Percentiles rank a stretch among this genome's conserved stretches.
Evolutionary conservation across 805 yeast genomes (phyloP).

Genomic region (Saturnispora sekii): DNA sequence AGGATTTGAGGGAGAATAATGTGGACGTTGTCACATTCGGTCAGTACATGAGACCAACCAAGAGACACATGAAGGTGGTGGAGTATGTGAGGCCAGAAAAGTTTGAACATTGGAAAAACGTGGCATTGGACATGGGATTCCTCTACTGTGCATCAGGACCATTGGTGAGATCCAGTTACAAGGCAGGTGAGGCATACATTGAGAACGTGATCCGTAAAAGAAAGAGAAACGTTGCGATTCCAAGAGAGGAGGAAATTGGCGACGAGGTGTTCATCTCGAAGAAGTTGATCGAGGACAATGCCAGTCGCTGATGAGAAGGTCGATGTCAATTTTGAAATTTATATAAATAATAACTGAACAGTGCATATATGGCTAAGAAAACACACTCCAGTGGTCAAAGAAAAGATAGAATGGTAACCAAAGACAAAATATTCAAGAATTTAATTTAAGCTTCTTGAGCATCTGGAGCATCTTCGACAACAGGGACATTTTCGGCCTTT

Average conservation of each 20-base stretch:
- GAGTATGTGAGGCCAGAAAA: slow-evolving; percentile 91
- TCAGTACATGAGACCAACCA: slow-evolving; percentile 98
- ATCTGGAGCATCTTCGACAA: slow-evolving; percentile 9
- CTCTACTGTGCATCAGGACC: slow-evolving; percentile 97
- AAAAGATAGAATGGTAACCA: neutral
- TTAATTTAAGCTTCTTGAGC: neutral
- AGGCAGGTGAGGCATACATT: slow-evolving; percentile 96
- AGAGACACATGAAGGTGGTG: slow-evolving; percentile 96
- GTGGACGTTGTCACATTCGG: slow-evolving; percentile 98
- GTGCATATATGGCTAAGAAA: too few species aligned
- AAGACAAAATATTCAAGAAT: neutral
- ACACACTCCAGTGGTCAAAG: neutral
- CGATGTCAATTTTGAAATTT: neutral
- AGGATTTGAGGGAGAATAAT: slow-evolving; percentile 59
- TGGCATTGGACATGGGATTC: slow-evolving; percentile 84
- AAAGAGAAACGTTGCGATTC: slow-evolving; percentile 33
- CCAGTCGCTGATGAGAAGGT: neutral
- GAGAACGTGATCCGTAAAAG: slow-evolving; percentile 85
- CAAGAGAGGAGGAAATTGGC: slow-evolving; percentile 25
- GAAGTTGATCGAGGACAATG: slow-evolving; percentile 12
- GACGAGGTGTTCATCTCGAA: slow-evolving; percentile 24
- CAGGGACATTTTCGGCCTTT: slow-evolving; percentile 11
- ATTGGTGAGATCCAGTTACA: slow-evolving; percentile 88
- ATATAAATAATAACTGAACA: neutral
- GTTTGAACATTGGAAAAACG: slow-evolving; percentile 86